These are phyloP conservation scores for Arthrobotrys conoides DNA, from an alignment of 2,329 filamentous ascomycete genomes.

Conservation along the genomic window DNA sequence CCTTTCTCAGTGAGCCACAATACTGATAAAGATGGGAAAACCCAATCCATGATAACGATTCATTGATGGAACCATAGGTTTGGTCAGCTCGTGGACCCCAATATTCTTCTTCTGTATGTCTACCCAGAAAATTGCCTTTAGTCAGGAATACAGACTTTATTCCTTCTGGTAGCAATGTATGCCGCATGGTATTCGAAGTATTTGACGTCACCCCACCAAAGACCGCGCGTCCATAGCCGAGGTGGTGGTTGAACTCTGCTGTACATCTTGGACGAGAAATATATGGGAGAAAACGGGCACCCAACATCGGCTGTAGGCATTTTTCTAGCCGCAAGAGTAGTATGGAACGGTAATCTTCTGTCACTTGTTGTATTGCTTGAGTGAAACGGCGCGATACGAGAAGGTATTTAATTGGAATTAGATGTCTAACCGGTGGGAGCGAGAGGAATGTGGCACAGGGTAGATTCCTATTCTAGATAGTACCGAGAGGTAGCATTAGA, in stretches of 20 bases:
- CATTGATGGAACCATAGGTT: background rate
- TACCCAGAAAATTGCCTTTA: background rate
- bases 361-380: background rate
- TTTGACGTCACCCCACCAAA: slow-evolving; percentile 6
- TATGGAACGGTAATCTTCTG: background rate
- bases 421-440: background rate
- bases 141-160: slow-evolving; percentile 7
- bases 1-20: background rate
- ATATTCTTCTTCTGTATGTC: background rate
- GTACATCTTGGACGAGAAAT: background rate
- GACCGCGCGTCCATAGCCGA: background rate
- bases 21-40: background rate
- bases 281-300: background rate
- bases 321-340: background rate
- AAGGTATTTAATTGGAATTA: background rate
- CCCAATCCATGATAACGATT: slow-evolving; percentile 1
- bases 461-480: background rate
- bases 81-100: background rate
- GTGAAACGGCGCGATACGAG: background rate
- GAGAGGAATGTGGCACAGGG: background rate
- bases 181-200: background rate
- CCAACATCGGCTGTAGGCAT: background rate
- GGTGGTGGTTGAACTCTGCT: slow-evolving; percentile 3
- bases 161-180: background rate
- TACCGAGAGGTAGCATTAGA: background rate